These are phyloP conservation scores for Salicornia ramosissima DNA, from an alignment of 148 eudicot species.

Conservation along the genomic window DNA sequence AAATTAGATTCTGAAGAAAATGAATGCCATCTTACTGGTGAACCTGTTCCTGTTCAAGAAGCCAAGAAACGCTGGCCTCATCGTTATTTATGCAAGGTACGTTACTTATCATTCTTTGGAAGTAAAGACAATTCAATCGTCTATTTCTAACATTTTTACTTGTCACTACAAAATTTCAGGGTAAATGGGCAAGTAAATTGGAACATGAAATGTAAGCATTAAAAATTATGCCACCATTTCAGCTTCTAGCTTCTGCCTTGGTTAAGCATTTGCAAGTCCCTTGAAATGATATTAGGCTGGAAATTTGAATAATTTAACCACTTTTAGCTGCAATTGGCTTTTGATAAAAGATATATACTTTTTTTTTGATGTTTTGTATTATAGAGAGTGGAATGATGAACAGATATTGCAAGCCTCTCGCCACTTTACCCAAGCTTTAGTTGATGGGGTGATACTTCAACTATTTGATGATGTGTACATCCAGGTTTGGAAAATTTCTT, in stretches of 20 bases:
- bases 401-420: conserved; percentile 27
- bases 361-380: neutral
- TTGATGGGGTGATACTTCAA: conserved; percentile 25
- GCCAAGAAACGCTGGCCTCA: conserved; percentile 28
- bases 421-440: conserved; percentile 24
- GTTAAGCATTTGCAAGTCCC: no score
- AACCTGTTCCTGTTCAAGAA: conserved; percentile 22
- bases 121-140: neutral
- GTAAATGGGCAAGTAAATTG: conserved; percentile 2
- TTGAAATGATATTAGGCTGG: no score
- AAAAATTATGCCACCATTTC: neutral
- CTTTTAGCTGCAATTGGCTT: no score
- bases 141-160: neutral
- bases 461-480: conserved; percentile 30
- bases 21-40: conserved; percentile 18
- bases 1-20: neutral
- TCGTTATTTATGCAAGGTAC: conserved; percentile 25
- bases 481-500: conserved; percentile 9
- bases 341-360: no score
- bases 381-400: conserved; percentile 11
- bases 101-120: neutral
- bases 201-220: neutral
- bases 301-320: no score
- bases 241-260: no score
- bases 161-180: neutral